Evolutionary conservation across 1,284 basidiomycete species (phyloP).

Genomic region (Chalciporus sp.): DNA sequence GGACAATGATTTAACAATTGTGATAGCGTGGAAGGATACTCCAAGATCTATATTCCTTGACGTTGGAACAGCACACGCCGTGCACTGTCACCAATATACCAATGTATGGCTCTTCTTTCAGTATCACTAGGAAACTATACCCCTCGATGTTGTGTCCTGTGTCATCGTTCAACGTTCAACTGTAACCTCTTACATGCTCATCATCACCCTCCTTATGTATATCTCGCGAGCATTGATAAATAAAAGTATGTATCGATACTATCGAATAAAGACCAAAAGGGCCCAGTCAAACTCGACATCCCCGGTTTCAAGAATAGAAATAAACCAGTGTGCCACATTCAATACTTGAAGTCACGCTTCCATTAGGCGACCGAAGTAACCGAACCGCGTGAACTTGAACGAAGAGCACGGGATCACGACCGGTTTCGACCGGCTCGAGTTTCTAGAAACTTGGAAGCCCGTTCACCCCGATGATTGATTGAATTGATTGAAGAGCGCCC

Average conservation of each 20-base stretch:
- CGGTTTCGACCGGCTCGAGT: too few relatives aligned
- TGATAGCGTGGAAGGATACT: slow-evolving; percentile 72
- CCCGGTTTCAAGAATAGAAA: too few relatives aligned
- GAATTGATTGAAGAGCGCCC: not conserved
- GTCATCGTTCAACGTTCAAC: not conserved
- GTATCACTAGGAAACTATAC: slow-evolving; percentile 12
- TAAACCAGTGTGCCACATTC: too few relatives aligned
- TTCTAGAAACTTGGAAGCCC: not conserved
- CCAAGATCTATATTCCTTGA: slow-evolving; percentile 66
- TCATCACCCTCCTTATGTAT: too few relatives aligned
- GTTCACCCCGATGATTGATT: not conserved
- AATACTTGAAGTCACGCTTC: not conserved
- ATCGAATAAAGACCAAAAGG: too few relatives aligned
- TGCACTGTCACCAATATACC: slow-evolving; percentile 4
- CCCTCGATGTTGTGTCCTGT: not conserved
- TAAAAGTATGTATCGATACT: too few relatives aligned
- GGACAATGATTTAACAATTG: slow-evolving; percentile 9
- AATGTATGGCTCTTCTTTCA: not conserved
- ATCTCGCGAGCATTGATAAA: too few relatives aligned
- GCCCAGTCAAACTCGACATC: too few relatives aligned
- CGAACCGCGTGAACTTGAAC: not conserved
- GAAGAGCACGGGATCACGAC: not conserved
- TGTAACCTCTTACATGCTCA: not conserved
- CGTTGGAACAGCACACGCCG: slow-evolving; percentile 6
- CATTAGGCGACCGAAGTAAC: not conserved